Base-by-base conservation (phyloP, 2,329 filamentous ascomycete genomes). In the Dryadomyces quercivorus region DNA sequence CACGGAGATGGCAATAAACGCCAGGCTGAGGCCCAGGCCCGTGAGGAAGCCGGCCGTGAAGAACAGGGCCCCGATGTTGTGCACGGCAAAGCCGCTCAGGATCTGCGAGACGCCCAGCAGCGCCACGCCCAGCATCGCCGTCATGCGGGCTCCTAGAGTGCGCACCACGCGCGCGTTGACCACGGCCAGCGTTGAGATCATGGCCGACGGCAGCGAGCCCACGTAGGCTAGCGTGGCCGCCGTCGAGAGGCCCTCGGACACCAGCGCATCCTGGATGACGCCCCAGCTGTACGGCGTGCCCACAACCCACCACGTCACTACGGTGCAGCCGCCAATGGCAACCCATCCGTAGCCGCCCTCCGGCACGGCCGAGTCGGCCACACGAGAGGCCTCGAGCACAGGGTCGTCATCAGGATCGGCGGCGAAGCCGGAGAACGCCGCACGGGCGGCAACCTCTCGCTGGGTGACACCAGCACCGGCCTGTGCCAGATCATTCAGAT, bases 261-360 rank as follows among this genome's bases (percentile, higher is more conserved):
- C 73, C 1, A 84, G 70, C 0, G 74, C 78, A 4, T 71, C 70
- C 64, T 85, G 81, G 49, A 83, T 67, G 0, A 85, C 72, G 22
- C 80, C 81, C 79, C 80, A 84, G 58, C 72, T 73, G 61, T 80
- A 81, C 8, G 71, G 71, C 0, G 72, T 77, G 51, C 79, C 80
- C 50, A 77, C 72, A 52, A 75, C 71, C 77, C 76, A 80, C 69
- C 77, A 83, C 2, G 74, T 71, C 12, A 81, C 61, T 1, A 77
- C 61, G 2, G 73, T 71, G 59, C 75, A 78, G 36, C 69, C 70
- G 3, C 64, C 65, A 22, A 83, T 74, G 8, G 82, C 69, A 15
- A 73, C 67, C 77, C 77, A 81, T 57, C 76, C 77, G 60, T 80
- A 78, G 22, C 76, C 77, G 31, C 77, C 77, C 49, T 80, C 76